Percentiles rank a stretch among this genome's conserved stretches.
Conservation (phyloP, 1,139 yeast genomes). For the Candida buenavistaensis region DNA sequence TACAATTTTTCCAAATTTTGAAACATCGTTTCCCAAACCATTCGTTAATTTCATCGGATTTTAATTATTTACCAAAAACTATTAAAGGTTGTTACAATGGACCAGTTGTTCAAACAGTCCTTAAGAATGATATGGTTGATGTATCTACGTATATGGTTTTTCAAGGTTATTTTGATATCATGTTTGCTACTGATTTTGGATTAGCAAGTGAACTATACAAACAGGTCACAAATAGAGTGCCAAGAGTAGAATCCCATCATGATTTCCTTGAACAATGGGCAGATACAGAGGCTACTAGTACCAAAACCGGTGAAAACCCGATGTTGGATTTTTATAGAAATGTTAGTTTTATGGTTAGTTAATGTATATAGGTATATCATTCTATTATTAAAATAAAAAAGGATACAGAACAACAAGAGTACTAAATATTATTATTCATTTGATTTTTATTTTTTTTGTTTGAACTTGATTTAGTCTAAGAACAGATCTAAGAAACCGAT, state of each 20-base stretch:
- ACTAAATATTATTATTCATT: no score
- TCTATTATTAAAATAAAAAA: neutral
- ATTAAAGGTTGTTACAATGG: slow-evolving; percentile 64
- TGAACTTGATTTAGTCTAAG: no score
- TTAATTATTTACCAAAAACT: slow-evolving; percentile 61
- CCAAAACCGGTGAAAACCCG: slow-evolving; percentile 84
- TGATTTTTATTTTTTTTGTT: no score
- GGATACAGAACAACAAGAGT: neutral
- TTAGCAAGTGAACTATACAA: slow-evolving; percentile 62
- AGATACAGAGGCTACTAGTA: slow-evolving; percentile 63
- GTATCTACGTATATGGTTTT: slow-evolving; percentile 74
- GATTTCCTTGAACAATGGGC: slow-evolving; percentile 75
- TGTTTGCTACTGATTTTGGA: slow-evolving; percentile 81
- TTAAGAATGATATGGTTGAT: slow-evolving; percentile 67
- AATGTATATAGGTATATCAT: no score
- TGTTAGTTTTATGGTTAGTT: slow-evolving; percentile 62
- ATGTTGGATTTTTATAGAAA: slow-evolving; percentile 77
- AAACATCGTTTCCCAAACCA: slow-evolving; percentile 74
- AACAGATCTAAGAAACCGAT: no score
- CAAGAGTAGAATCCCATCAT: slow-evolving; percentile 57
- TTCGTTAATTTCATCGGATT: slow-evolving; percentile 71
- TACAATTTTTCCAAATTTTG: slow-evolving; percentile 66
- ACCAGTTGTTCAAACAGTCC: slow-evolving; percentile 83
- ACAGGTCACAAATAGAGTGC: slow-evolving; percentile 62
- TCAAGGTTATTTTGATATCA: slow-evolving; percentile 83